Conservation (phyloP, 805 yeast species). For the Candida bentonensis region DNA sequence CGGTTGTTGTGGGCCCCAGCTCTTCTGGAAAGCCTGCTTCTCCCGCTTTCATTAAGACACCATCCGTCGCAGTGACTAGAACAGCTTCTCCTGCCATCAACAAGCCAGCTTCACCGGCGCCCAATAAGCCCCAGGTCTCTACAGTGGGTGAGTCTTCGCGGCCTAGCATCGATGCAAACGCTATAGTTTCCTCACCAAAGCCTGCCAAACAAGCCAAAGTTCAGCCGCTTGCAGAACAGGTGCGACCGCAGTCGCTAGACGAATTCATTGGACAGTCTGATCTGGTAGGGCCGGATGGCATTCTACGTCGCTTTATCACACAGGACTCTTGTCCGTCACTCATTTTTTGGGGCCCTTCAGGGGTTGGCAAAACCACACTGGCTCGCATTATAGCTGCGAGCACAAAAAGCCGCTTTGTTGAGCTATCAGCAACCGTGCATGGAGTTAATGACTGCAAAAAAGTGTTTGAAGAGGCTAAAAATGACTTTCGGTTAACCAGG, state of each 20-base stretch:
- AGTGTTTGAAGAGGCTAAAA: conserved; percentile 37
- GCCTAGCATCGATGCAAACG: no score
- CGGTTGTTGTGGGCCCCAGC: no score
- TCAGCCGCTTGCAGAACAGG: conserved; percentile 57
- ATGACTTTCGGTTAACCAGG: conserved; percentile 32
- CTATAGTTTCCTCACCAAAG: no score
- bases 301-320: conserved; percentile 49
- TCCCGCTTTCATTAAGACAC: no score
- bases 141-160: no score
- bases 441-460: conserved; percentile 53
- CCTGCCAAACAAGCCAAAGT: conserved; percentile 1
- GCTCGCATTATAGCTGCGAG: conserved; percentile 52
- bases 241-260: conserved; percentile 60
- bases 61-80: no score
- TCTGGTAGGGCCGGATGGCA: conserved; percentile 49
- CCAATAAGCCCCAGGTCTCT: no score
- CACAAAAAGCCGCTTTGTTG: conserved; percentile 49
- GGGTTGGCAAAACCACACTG: conserved; percentile 79
- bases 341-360: conserved; percentile 93
- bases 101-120: no score
- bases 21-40: no score
- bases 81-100: no score
- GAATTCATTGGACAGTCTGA: conserved; percentile 82
- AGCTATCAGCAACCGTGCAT: conserved; percentile 72
- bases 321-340: conserved; percentile 50